These are phyloP conservation scores for Pythium oligandrum DNA, from an alignment of 352 stramenopile species.

Conservation along the genomic window DNA sequence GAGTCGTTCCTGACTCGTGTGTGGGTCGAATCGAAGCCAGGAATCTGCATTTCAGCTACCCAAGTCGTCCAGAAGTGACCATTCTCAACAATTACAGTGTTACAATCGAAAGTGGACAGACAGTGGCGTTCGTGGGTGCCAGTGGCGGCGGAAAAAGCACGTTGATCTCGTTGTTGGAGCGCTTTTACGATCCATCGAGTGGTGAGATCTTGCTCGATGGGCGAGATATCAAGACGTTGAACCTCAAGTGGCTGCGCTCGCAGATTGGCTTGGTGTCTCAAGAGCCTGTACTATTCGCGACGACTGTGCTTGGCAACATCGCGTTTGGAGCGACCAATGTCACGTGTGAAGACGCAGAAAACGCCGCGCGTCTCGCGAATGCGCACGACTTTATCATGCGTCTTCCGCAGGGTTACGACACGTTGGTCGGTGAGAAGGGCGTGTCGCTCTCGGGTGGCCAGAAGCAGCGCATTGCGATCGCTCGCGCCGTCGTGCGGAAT, in stretches of 20 bases:
- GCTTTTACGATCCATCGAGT: slow-evolving; percentile 52
- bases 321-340: slow-evolving; percentile 36
- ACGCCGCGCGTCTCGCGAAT: slow-evolving; percentile 89
- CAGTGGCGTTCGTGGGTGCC: slow-evolving; percentile 29
- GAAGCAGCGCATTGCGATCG: slow-evolving; percentile 88
- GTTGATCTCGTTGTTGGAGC: slow-evolving; percentile 30
- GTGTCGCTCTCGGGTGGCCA: slow-evolving; percentile 70
- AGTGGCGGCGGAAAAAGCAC: slow-evolving; percentile 4
- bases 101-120: slow-evolving; percentile 50
- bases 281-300: slow-evolving; percentile 49
- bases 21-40: slow-evolving; percentile 40
- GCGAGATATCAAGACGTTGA: slow-evolving; percentile 53
- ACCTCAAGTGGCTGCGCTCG: slow-evolving; percentile 39
- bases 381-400: slow-evolving; percentile 89
- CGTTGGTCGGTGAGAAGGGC: slow-evolving; percentile 91
- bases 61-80: slow-evolving; percentile 40
- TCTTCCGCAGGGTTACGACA: slow-evolving; percentile 91
- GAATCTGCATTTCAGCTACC: slow-evolving; percentile 69
- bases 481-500: slow-evolving; percentile 86
- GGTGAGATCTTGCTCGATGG: slow-evolving; percentile 67
- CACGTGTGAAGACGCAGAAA: slow-evolving; percentile 63
- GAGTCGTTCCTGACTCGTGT: slow-evolving; percentile 7
- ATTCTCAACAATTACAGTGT: slow-evolving; percentile 84
- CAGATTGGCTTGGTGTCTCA: slow-evolving; percentile 51
- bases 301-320: slow-evolving; percentile 67